Base-by-base conservation (phyloP, 2,329 filamentous ascomycete genomes). In the Neofusicoccum umdonicola region DNA sequence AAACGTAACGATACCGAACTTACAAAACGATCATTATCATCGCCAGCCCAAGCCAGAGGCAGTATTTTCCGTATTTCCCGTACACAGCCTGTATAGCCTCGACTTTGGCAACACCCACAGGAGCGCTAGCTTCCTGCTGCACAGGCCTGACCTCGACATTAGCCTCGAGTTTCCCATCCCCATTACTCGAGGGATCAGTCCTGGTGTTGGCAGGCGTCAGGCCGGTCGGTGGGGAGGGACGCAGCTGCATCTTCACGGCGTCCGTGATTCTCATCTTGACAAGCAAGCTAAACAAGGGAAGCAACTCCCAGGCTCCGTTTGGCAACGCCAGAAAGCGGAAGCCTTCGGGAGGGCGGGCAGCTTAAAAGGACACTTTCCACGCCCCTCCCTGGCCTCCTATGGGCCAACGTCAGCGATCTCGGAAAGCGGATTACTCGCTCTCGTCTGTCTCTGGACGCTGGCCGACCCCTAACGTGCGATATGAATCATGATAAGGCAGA, bases 61-160 rank as follows among this genome's bases (percentile, higher is more conserved):
- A 44, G 13, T 73, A 75, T 64, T 70, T 71, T 9, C 72, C 71
- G 58, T 71, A 73, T n/a, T 68, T 68, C n/a, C 71, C 70, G 48
- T 71, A 72, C 17, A 75, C 70, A 1, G 70, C 68, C 54, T 72
- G 71, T 12, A 70, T 69, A 12, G 71, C 73, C 56, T 73, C 70
- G 35, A 75, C 71, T 64, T 71, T 73, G 31, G 68, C 68, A n/a
- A 71, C 69, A 48, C 56, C 56, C 13, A 61, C 34, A 11, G 56
- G 56, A 11, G 70, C 71, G 7, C 65, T 67, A 9, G 66, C 66
- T 8, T 41, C 60, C 19, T 52, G 60, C 22, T 15, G 17, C 5
- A 42, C 37, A 3, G 35, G 15, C 13, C 27, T 27, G 17, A 51
- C 51, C 17, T 13, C 35, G 45, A 52, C 48, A 42, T 41, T 51